Evolutionary conservation across 441 rosid genomes (phyloP).

Genomic region (Euphorbia corollata): DNA sequence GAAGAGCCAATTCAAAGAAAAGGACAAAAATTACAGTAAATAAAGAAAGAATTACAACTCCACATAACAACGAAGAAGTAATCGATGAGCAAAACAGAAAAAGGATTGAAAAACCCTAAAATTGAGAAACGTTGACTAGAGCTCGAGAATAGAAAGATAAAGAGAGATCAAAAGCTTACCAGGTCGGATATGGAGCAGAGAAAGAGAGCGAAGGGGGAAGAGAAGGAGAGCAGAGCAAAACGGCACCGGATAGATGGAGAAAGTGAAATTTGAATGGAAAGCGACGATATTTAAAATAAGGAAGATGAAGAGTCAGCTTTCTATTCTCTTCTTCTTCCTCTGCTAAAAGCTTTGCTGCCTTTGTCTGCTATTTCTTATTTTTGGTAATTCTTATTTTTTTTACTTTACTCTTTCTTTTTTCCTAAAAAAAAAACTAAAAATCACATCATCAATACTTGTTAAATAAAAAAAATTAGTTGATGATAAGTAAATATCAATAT

Average conservation of each 20-base stretch:
- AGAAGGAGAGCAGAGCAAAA: background rate
- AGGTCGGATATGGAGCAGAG: background rate
- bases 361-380: slow-evolving; percentile 2
- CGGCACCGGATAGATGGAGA: slow-evolving; percentile 17
- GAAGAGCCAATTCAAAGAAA: slow-evolving; percentile 8
- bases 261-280: background rate
- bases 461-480: too few species aligned
- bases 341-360: slow-evolving; percentile 21
- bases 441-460: background rate
- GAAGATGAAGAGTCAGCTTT: slow-evolving; percentile 24
- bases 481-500: too few species aligned
- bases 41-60: background rate
- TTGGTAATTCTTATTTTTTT: too few species aligned
- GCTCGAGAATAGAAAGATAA: background rate
- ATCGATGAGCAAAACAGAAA: background rate
- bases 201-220: background rate
- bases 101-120: slow-evolving; percentile 8
- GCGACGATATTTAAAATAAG: background rate
- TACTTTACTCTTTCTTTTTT: too few species aligned
- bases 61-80: background rate
- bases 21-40: background rate
- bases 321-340: slow-evolving; percentile 13
- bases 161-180: slow-evolving; percentile 15
- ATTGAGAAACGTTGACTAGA: slow-evolving; percentile 13
- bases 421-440: background rate